Evolutionary conservation across 1,139 yeast species (phyloP), one percentile per base, ranked within the genome.

Genomic region (Pneumocystis canis): DNA sequence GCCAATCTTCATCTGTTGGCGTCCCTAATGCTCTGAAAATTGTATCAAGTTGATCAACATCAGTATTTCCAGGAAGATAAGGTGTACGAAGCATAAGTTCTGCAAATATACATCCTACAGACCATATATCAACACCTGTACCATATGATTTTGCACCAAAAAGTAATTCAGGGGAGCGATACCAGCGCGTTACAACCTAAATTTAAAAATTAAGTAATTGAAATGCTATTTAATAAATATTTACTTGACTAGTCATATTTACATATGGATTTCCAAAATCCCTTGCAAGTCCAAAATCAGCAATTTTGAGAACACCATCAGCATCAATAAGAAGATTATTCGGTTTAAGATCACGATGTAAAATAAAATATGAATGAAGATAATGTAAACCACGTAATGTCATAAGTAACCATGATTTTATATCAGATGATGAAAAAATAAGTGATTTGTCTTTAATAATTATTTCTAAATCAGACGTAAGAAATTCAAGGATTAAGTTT

Each of bases 131-230:
- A 59, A 92, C 86, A 0, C 97, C 92, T 0, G 97, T 96, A 0
- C 97, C 87, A 72, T 92, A 92, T 74, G 92, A 96, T 60, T 96
- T 77, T 1, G 96, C 89, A 0, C 98, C 98, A 54, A 92, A 75
- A 56, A 92, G 76, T 59, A 92, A 77, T 72, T 92, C 98, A 0
- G 98, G 97, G 0, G 98, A 97, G 67, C 98, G 79, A 73, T 92
- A 92, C 98, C 98, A 92, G 65, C 92, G 92, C 0, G 98, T 92
- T 9, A 92, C 98, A 63, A 92, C 98, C 25, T 94, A 97, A 74
- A 92, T 92, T 74, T 92, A 98, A 39, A 97, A 97, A 11, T 94
- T 82, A 71, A 87, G 92, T 33, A 94, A 77, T 30, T 25, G 11
- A 7, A 47, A 20, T 9, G 40, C 5, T 37, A 18, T 37, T 47